Conservation (phyloP, 805 yeast species). For the Grigorovia humatica region DNA sequence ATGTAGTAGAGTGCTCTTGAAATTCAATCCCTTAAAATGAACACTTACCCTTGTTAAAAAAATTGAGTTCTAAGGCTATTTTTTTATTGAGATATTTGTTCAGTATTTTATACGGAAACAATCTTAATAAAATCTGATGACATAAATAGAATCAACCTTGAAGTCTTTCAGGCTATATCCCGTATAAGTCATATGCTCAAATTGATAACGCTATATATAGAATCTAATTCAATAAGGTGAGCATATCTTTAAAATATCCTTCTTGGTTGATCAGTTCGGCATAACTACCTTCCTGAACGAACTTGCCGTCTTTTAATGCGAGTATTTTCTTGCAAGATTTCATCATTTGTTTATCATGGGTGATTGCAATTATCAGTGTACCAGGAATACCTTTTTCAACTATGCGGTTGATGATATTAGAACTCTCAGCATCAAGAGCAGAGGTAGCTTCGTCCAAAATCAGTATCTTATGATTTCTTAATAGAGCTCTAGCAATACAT, state of each 20-base stretch:
- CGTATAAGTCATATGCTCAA: no score
- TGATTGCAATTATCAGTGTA: conserved; percentile 48
- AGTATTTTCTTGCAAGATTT: conserved; percentile 42
- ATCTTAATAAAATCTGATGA: no score
- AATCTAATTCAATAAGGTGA: no score
- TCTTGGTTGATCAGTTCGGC: conserved; percentile 12
- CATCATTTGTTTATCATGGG: conserved; percentile 68
- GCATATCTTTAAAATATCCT: conserved; percentile 1
- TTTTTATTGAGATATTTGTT: no score
- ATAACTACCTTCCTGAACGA: conserved; percentile 38
- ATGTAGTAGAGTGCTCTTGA: no score
- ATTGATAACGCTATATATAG: no score
- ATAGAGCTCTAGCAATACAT: conserved; percentile 71
- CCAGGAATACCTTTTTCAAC: conserved; percentile 33
- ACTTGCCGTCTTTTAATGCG: conserved; percentile 38
- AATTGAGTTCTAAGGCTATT: no score
- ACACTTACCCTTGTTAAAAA: no score
- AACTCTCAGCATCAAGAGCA: conserved; percentile 62
- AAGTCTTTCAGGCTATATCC: no score
- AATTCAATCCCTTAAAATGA: no score
- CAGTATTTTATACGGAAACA: no score
- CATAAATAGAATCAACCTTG: no score
- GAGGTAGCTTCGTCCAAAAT: conserved; percentile 85
- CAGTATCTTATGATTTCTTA: conserved; percentile 54
- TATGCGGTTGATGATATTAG: conserved; percentile 39